A percentile compares a stretch with the other conserved stretches of the same genome.
Conservation (phyloP, 768 basidiomycete genomes). For the Termitomyces sp. region DNA sequence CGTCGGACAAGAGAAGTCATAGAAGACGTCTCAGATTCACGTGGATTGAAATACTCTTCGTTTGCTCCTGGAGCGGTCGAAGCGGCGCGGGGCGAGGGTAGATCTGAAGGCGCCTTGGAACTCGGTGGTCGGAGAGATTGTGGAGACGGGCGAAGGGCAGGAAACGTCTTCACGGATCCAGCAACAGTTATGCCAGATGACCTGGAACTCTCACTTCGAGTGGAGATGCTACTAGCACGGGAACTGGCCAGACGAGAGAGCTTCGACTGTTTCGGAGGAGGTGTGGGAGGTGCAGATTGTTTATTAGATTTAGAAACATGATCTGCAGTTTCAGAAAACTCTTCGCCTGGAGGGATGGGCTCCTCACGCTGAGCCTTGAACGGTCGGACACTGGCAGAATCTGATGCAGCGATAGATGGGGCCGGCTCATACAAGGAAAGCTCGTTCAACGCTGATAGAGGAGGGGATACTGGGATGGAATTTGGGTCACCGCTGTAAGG, state of each 20-base stretch:
- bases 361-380: conserved; percentile 39
- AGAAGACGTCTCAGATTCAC: conserved; percentile 35
- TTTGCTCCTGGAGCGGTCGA: conserved; percentile 17
- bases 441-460: conserved; percentile 60
- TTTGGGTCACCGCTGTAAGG: conserved; percentile 23
- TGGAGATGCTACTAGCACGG: conserved; percentile 45
- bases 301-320: conserved; percentile 40
- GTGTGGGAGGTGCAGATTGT: conserved; percentile 5
- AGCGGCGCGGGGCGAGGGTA: conserved; percentile 20
- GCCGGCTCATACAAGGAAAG: conserved; percentile 57
- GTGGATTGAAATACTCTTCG: conserved; percentile 13
- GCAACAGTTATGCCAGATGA: conserved; percentile 51
- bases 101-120: conserved; percentile 27
- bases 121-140: conserved; percentile 44
- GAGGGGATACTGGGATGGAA: conserved; percentile 60
- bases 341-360: conserved; percentile 41
- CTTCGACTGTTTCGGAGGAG: conserved; percentile 54
- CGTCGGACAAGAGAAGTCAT: conserved; percentile 59
- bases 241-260: conserved; percentile 67
- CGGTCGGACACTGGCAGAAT: conserved; percentile 33
- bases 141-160: conserved; percentile 63
- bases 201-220: conserved; percentile 47
- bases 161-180: conserved; percentile 70
- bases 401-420: conserved; percentile 48
- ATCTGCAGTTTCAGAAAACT: conserved; percentile 56